Conservation (phyloP, 192 early-diverging fungal genomes). For the Dispira simplex region DNA sequence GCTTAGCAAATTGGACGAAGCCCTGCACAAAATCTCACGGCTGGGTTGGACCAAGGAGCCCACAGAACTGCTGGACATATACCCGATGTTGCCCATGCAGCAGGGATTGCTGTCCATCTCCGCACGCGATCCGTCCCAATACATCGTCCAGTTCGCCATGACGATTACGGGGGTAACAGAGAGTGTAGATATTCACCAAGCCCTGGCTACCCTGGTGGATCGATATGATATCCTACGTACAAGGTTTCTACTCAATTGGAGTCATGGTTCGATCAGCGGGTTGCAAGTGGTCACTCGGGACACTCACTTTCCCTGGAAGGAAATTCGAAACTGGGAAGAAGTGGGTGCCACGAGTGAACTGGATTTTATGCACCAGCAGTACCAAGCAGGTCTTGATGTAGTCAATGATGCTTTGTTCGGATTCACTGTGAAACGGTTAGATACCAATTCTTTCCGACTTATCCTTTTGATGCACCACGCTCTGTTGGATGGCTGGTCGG, state of each 20-base stretch:
- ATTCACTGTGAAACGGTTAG: not conserved
- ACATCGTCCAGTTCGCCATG: not conserved
- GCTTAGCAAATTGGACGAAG: not conserved
- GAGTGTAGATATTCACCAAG: not conserved
- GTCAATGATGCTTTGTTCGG: not conserved
- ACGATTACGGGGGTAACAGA: not conserved
- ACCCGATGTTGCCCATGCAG: not conserved
- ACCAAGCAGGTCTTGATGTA: not conserved
- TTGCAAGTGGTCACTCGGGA: not conserved
- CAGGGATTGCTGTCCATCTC: not conserved
- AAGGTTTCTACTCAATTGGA: not conserved
- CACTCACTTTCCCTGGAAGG: not conserved
- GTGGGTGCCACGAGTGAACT: not conserved
- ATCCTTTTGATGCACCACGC: not conserved
- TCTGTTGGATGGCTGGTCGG: constrained; percentile 2
- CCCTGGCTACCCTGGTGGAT: not conserved
- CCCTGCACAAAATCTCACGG: not conserved
- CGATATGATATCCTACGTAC: not conserved
- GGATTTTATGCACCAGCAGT: not conserved
- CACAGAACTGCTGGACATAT: not conserved
- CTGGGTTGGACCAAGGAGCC: not conserved
- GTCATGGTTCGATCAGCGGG: not conserved
- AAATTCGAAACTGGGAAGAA: not conserved
- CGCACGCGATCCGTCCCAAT: not conserved
- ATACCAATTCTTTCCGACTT: not conserved